phyloP scores from a whole-genome alignment of 208 protist species.

The Acanthamoeba healyi region DNA sequence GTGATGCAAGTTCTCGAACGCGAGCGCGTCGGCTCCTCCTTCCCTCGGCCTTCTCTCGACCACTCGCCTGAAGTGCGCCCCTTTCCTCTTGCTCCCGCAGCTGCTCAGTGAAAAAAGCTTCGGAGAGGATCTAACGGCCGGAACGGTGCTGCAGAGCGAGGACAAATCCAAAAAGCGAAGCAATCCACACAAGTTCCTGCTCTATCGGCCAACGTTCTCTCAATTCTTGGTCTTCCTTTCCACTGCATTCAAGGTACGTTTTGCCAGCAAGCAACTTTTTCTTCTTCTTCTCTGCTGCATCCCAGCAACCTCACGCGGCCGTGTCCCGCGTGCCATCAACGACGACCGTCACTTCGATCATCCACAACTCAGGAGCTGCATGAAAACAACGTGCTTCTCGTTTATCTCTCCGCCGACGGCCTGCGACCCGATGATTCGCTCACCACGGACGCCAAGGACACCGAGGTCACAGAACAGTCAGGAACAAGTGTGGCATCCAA shows the following conservation, averaged over 20 bases:
- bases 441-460: not conserved
- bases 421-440: not conserved
- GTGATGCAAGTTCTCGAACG: constrained; percentile 77
- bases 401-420: constrained; percentile 16
- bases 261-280: not conserved
- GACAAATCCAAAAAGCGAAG: not conserved
- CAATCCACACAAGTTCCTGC: constrained; percentile 46
- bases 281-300: not conserved
- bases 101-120: too few relatives aligned
- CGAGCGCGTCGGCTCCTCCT: not conserved
- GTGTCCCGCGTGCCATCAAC: too few relatives aligned
- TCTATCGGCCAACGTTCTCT: constrained; percentile 13
- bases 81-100: not conserved
- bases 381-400: constrained; percentile 6
- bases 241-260: not conserved
- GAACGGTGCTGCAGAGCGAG: too few relatives aligned
- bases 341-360: too few relatives aligned
- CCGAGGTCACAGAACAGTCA: not conserved
- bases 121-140: too few relatives aligned
- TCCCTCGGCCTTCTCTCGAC: not conserved
- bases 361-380: not conserved
- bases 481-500: not conserved
- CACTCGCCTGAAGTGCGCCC: not conserved
- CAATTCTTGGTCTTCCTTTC: constrained; percentile 37
- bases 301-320: too few relatives aligned